Conservation (phyloP, 1,139 yeast species). For the Taphrina pruni region DNA sequence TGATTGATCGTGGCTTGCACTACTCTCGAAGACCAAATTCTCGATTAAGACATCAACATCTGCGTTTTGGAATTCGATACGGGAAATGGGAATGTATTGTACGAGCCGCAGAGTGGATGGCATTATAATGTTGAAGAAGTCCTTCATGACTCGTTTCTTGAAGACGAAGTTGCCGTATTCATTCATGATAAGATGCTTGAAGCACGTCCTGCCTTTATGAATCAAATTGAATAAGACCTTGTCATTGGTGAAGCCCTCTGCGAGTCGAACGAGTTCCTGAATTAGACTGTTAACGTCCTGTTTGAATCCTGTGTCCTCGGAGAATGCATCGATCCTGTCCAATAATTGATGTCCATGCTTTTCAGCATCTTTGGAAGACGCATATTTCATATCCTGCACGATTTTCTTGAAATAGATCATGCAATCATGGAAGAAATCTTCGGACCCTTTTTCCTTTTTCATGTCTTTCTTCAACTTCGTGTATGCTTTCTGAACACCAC, state of each 20-base stretch:
- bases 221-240: conserved; percentile 16
- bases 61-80: conserved; percentile 39
- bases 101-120: conserved; percentile 36
- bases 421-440: conserved; percentile 32
- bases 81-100: conserved; percentile 38
- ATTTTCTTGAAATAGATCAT: conserved; percentile 34
- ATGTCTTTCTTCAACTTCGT: conserved; percentile 30
- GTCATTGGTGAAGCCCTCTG: conserved; percentile 34
- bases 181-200: conserved; percentile 31
- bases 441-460: conserved; percentile 35
- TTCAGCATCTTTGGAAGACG: conserved; percentile 36
- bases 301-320: conserved; percentile 34
- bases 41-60: conserved; percentile 39
- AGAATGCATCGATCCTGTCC: conserved; percentile 27
- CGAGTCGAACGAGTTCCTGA: conserved; percentile 27
- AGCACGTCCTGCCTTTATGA: conserved; percentile 16
- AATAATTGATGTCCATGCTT: conserved; percentile 34
- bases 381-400: conserved; percentile 36
- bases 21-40: conserved; percentile 39
- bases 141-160: conserved; percentile 40
- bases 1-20: conserved; percentile 34
- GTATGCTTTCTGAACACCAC: conserved; percentile 34
- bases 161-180: conserved; percentile 35
- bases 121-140: conserved; percentile 38
- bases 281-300: conserved; percentile 34